Conservation (phyloP, 1,139 yeast genomes). For the Kazachstania sp. region DNA sequence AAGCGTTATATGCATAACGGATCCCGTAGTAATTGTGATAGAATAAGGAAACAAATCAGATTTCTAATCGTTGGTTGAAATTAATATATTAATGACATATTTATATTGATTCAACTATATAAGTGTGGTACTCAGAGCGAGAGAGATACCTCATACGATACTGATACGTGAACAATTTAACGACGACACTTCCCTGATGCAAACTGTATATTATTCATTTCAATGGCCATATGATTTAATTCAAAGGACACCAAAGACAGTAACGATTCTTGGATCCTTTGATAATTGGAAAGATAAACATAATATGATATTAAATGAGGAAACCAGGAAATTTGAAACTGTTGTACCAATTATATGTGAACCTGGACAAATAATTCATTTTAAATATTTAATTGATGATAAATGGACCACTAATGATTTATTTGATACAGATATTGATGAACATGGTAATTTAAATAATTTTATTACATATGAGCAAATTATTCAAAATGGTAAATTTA, state of each 20-base stretch:
- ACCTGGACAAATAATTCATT: slow-evolving; percentile 37
- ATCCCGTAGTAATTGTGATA: too few relatives aligned
- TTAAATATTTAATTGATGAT: slow-evolving; percentile 71
- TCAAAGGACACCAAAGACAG: slow-evolving; percentile 56
- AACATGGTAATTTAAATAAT: slow-evolving; percentile 56
- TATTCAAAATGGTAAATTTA: slow-evolving; percentile 18
- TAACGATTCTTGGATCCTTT: slow-evolving; percentile 67
- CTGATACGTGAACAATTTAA: too few relatives aligned
- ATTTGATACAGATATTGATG: slow-evolving; percentile 38
- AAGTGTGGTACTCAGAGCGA: too few relatives aligned
- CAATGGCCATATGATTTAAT: slow-evolving; percentile 39
- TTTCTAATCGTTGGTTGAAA: too few relatives aligned
- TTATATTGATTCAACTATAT: too few relatives aligned
- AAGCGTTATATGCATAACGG: too few relatives aligned
- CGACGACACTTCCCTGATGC: too few relatives aligned
- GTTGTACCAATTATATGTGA: slow-evolving; percentile 42
- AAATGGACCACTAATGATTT: slow-evolving; percentile 49
- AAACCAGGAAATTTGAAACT: slow-evolving; percentile 55
- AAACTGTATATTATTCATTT: slow-evolving; percentile 15
- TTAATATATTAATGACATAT: too few relatives aligned
- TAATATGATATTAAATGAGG: slow-evolving; percentile 49
- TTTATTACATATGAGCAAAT: slow-evolving; percentile 36
- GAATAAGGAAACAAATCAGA: too few relatives aligned
- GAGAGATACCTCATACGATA: too few relatives aligned
- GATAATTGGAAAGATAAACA: slow-evolving; percentile 62